Percentiles rank a stretch among this genome's conserved stretches.
phyloP scores from a whole-genome alignment of 345 rosid species.

The Brassica incana region DNA sequence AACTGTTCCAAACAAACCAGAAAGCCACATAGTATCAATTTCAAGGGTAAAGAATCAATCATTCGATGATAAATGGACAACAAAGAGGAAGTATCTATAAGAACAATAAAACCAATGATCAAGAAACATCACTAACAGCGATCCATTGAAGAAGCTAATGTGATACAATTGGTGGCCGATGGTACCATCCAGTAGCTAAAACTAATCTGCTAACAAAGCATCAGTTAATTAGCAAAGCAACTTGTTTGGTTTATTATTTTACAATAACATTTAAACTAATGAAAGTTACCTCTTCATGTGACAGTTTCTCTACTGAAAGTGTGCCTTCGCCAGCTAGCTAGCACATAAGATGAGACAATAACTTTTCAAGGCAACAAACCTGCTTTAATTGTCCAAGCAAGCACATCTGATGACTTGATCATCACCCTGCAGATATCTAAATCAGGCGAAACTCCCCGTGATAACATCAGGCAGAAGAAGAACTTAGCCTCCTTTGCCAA shows the following conservation, averaged over 20 bases:
- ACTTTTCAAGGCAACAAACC: conserved; percentile 40
- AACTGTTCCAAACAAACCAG: not conserved
- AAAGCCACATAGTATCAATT: no score
- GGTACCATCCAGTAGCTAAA: conserved; percentile 11
- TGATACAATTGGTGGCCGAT: not conserved
- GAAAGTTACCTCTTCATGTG: conserved; percentile 15
- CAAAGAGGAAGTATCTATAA: not conserved
- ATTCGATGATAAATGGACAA: not conserved
- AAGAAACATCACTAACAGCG: conserved; percentile 7
- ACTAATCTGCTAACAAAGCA: conserved; percentile 5
- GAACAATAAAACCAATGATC: not conserved
- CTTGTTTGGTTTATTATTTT: not conserved
- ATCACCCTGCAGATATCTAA: conserved; percentile 54
- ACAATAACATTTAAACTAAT: not conserved
- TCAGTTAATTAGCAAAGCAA: not conserved
- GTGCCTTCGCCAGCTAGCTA: conserved; percentile 18
- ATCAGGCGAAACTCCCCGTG: conserved; percentile 56
- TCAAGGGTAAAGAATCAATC: not conserved
- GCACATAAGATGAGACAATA: conserved; percentile 1
- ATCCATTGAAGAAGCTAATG: not conserved
- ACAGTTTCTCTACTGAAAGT: conserved; percentile 5
- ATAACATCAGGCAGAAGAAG: conserved; percentile 61
- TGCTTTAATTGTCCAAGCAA: conserved; percentile 52
- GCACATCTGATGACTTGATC: conserved; percentile 47
- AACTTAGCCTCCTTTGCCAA: conserved; percentile 45